Evolutionary conservation across 768 basidiomycete species (phyloP), one percentile per base, ranked within the genome.

Genomic region (Russula sp.): DNA sequence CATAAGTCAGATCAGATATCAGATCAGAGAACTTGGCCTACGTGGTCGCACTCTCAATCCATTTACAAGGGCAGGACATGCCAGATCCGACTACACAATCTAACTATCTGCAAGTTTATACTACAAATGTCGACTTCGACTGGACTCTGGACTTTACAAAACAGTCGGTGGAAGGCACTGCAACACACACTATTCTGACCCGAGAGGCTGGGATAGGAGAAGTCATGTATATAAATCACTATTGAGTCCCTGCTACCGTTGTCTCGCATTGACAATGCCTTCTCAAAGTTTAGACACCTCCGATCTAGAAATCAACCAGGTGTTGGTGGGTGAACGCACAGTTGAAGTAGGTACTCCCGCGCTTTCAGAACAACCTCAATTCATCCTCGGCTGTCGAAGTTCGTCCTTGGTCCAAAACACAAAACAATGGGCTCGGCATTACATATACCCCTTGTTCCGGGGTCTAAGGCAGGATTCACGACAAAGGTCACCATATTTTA

Each of bases 141-240:
- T 96, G 93, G 93, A 74, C 68, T 0, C 74, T 97, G 65, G 85
- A 97, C 73, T 97, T 93, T 70, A 67, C 77, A 0, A 70, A 76
- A 3, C 73, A 85, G 67, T 74, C 78, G 54, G 76, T 96, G 63
- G 71, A 74, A 35, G 94, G 95, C 0, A 78, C 80, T 20, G 90
- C 79, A 9, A 79, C 77, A 0, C 86, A 95, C 70, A 76, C 75
- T 7, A 72, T 97, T 55, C 72, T 72, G 13, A 82, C 84, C 9
- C 78, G 77, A 58, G 76, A 78, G 55, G 78, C 81, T 56, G 78
- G 72, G 5, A 81, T 87, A 11, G 69, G 77, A 39, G 77, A 86
- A 69, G 83, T 84, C 36, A 75, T 89, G 88, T 90, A 68, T 20
- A 41, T 43, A 7, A 7, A 41, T 36, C 13, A 2, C 13, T 65